Conservation (phyloP, 805 yeast species). For the Candida xiaguanensis region DNA sequence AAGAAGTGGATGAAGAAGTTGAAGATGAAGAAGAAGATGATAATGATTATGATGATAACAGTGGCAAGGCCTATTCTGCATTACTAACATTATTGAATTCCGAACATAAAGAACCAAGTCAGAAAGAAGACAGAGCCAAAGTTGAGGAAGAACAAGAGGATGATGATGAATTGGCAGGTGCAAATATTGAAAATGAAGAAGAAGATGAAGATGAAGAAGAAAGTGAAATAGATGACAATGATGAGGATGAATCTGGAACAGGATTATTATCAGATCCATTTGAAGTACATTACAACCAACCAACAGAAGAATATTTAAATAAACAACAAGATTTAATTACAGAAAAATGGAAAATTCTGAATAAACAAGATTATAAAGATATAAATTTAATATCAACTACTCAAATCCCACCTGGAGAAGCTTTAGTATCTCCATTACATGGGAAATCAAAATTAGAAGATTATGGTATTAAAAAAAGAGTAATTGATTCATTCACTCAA, state of each 20-base stretch:
- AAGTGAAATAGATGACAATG: constrained; percentile 22
- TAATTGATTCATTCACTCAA: constrained; percentile 18
- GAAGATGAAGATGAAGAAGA: constrained; percentile 28
- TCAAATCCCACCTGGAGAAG: constrained; percentile 31
- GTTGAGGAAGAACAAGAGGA: constrained; percentile 14
- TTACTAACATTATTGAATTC: constrained; percentile 56
- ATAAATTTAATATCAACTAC: constrained; percentile 26
- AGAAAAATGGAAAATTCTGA: constrained; percentile 26
- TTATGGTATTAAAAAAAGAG: constrained; percentile 30
- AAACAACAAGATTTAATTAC: constrained; percentile 18
- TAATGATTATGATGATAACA: constrained; percentile 15
- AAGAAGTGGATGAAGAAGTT: constrained; percentile 10
- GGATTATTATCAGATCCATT: constrained; percentile 59
- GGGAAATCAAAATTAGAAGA: constrained; percentile 10
- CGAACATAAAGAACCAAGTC: constrained; percentile 28
- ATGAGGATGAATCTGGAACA: constrained; percentile 36
- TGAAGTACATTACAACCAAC: constrained; percentile 65
- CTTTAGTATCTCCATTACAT: constrained; percentile 11
- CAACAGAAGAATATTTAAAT: constrained; percentile 35
- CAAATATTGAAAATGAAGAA: constrained; percentile 13
- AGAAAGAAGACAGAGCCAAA: constrained; percentile 9
- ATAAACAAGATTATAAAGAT: constrained; percentile 15
- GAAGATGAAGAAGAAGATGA: constrained; percentile 14
- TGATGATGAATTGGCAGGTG: constrained; percentile 13
- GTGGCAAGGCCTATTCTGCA: constrained; percentile 60